A percentile compares a stretch with the other conserved stretches of the same genome.
Evolutionary conservation across 1,139 yeast species (phyloP).

Genomic region (Ogataea hybrid): DNA sequence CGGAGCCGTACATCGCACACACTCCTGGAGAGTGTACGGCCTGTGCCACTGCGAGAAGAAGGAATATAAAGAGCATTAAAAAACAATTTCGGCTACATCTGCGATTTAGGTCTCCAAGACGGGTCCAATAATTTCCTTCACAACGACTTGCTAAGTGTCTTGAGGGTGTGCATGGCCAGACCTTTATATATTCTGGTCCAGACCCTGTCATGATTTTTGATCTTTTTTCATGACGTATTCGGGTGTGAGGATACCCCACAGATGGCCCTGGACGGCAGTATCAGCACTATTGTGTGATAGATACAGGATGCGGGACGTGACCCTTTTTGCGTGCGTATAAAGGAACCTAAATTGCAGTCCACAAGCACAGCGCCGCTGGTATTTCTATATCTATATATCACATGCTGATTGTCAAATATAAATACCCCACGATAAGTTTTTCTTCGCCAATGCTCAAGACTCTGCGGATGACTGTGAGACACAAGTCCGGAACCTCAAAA

Average conservation of each 20-base stretch:
- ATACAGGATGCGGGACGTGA: not conserved
- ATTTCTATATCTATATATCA: not conserved
- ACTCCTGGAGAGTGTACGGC: conserved; percentile 36
- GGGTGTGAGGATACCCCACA: conserved; percentile 8
- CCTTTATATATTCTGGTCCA: too few species aligned
- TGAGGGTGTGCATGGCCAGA: not conserved
- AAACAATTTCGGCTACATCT: not conserved
- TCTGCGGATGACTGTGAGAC: conserved; percentile 6
- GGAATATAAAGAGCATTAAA: conserved; percentile 6
- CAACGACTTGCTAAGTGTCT: not conserved
- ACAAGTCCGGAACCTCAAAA: conserved; percentile 34
- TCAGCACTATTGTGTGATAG: not conserved
- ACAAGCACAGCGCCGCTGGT: too few species aligned
- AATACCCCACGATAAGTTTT: conserved; percentile 6
- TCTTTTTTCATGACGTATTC: conserved; percentile 8
- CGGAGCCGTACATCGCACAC: conserved; percentile 57
- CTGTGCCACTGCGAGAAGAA: conserved; percentile 7
- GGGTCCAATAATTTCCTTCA: not conserved
- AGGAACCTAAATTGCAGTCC: not conserved
- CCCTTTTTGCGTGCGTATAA: not conserved
- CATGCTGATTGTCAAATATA: conserved; percentile 9
- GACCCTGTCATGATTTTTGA: not conserved
- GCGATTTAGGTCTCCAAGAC: not conserved
- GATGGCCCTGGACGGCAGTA: not conserved
- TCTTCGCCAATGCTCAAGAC: not conserved